These are phyloP conservation scores for Pisolithus orientalis DNA, from an alignment of 768 basidiomycete species.

Conservation along the genomic window DNA sequence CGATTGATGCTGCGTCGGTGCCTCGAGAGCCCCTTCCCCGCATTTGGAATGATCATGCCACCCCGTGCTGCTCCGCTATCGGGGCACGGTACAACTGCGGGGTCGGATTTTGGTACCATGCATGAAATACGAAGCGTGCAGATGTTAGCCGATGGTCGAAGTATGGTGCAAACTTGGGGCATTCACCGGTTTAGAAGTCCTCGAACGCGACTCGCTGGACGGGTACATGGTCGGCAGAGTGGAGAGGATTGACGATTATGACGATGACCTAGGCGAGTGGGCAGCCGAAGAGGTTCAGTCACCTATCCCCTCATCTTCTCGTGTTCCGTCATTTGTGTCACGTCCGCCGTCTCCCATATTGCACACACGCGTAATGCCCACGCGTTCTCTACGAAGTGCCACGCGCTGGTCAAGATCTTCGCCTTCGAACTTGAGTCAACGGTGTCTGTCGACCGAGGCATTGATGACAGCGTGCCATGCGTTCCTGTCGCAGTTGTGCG, in stretches of 20 bases:
- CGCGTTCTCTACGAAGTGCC: slow-evolving; percentile 1
- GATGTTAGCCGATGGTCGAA: slow-evolving; percentile 85
- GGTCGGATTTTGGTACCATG: slow-evolving; percentile 82
- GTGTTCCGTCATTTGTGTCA: background rate
- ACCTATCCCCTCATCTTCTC: slow-evolving; percentile 12
- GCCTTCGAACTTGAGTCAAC: slow-evolving; percentile 1
- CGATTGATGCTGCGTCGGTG: slow-evolving; percentile 96
- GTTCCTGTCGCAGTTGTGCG: slow-evolving; percentile 55
- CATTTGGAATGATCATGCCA: slow-evolving; percentile 92
- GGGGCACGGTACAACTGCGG: slow-evolving; percentile 13
- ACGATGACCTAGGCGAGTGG: slow-evolving; percentile 28
- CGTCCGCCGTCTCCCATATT: slow-evolving; percentile 1
- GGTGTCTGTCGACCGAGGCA: slow-evolving; percentile 14
- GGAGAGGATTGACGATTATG: slow-evolving; percentile 47
- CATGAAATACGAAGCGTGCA: slow-evolving; percentile 81
- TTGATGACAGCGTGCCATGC: slow-evolving; percentile 50
- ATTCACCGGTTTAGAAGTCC: slow-evolving; percentile 72
- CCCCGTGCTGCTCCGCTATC: slow-evolving; percentile 31
- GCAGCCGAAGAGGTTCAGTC: slow-evolving; percentile 8
- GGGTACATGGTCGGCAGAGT: slow-evolving; percentile 86
- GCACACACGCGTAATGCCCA: slow-evolving; percentile 10
- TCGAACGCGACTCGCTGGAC: slow-evolving; percentile 79
- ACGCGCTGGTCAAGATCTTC: slow-evolving; percentile 1
- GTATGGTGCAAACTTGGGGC: slow-evolving; percentile 75
- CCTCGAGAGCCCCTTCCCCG: slow-evolving; percentile 67